These are phyloP conservation scores for Fusarium penzigii DNA, from an alignment of 2,329 filamentous ascomycete species.

Conservation along the genomic window DNA sequence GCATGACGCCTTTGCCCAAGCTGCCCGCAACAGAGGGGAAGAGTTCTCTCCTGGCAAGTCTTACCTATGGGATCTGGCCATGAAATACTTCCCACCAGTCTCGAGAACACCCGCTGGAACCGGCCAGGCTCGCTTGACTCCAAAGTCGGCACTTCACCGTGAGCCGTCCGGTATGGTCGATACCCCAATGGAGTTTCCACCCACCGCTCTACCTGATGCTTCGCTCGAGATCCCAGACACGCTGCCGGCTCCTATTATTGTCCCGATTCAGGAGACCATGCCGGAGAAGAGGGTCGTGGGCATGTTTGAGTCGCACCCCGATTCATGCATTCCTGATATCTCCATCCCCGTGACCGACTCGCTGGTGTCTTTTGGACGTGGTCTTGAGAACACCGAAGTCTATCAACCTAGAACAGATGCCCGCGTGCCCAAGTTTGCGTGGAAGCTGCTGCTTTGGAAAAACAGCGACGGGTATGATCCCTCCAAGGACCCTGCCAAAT, in stretches of 20 bases:
- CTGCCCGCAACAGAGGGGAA: conserved; percentile 51
- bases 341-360: conserved; percentile 66
- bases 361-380: conserved; percentile 77
- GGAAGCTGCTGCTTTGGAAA: conserved; percentile 76
- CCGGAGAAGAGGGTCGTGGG: conserved; percentile 55
- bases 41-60: conserved; percentile 54
- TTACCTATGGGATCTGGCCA: conserved; percentile 56
- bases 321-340: conserved; percentile 65
- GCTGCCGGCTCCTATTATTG: conserved; percentile 37
- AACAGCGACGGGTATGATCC: conserved; percentile 66
- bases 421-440: conserved; percentile 78
- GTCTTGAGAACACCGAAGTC: conserved; percentile 64
- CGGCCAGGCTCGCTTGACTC: conserved; percentile 7
- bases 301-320: conserved; percentile 63
- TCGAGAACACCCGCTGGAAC: conserved; percentile 16
- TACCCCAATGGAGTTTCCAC: conserved; percentile 30
- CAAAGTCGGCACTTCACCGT: conserved; percentile 20
- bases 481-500: conserved; percentile 53
- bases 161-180: conserved; percentile 27
- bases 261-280: conserved; percentile 36
- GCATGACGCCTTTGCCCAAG: conserved; percentile 55
- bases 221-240: conserved; percentile 37
- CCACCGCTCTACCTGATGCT: conserved; percentile 32
- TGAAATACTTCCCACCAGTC: conserved; percentile 58
- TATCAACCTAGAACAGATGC: conserved; percentile 65